phyloP scores from a whole-genome alignment of 2,329 filamentous ascomycete genomes.

The Paecilomyces fulvus region DNA sequence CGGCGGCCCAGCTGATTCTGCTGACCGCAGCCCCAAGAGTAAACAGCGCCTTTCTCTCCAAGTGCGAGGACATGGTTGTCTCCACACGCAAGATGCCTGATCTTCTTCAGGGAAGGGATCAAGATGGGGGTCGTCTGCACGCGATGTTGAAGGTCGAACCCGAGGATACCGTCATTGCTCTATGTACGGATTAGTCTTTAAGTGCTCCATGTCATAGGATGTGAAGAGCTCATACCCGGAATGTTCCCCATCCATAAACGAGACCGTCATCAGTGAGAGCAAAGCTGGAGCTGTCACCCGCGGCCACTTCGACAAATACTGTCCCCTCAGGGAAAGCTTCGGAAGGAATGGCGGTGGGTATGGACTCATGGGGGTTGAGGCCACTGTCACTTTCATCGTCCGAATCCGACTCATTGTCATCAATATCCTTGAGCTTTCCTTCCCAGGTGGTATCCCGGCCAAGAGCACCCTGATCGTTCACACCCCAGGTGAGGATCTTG shows the following conservation, averaged over 20 bases:
- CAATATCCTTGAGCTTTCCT: constrained; percentile 50
- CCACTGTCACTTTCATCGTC: constrained; percentile 46
- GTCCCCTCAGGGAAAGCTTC: constrained; percentile 45
- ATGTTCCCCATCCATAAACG: constrained; percentile 56
- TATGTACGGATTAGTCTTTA: constrained; percentile 14
- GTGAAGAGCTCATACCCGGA: constrained; percentile 40
- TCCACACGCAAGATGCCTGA: constrained; percentile 46
- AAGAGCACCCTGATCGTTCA: constrained; percentile 76
- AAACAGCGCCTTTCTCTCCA: constrained; percentile 51
- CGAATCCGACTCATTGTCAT: constrained; percentile 35
- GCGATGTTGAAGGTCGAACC: constrained; percentile 42
- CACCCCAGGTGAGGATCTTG: constrained; percentile 77
- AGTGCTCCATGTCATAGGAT: neutral
- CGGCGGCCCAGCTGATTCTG: constrained; percentile 62
- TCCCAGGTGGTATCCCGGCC: constrained; percentile 65
- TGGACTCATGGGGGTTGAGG: constrained; percentile 49
- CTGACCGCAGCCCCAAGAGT: constrained; percentile 57
- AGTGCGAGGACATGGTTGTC: constrained; percentile 52
- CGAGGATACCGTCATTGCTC: constrained; percentile 57
- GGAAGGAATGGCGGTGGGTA: constrained; percentile 42
- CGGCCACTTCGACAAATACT: constrained; percentile 49
- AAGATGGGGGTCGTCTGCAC: constrained; percentile 40
- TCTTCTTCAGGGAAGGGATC: constrained; percentile 45
- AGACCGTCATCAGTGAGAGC: constrained; percentile 52
- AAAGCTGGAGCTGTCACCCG: constrained; percentile 53